Conservation (phyloP, 208 protist genomes). For the Crithidia fasciculata region DNA sequence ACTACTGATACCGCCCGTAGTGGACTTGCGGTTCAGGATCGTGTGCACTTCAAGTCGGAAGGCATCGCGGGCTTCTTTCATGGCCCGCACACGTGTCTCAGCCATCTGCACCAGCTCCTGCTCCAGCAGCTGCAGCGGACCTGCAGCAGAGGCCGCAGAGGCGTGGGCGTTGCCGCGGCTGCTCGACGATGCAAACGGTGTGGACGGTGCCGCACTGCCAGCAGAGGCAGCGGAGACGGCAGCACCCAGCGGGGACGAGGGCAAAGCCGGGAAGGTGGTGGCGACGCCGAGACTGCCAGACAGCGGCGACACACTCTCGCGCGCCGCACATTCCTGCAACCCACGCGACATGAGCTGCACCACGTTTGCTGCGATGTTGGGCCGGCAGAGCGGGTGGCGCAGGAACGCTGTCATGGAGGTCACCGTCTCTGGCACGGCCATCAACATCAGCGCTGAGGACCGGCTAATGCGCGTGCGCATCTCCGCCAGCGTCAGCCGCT, state of each 20-base stretch:
- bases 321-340: conserved; percentile 60
- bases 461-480: conserved; percentile 45
- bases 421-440: conserved; percentile 34
- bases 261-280: not conserved
- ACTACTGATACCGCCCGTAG: not conserved
- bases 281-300: not conserved
- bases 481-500: conserved; percentile 46
- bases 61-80: conserved; percentile 26
- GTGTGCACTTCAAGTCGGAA: conserved; percentile 30
- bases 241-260: not conserved
- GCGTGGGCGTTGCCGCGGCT: conserved; percentile 8
- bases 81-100: conserved; percentile 22
- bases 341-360: conserved; percentile 54
- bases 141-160: not conserved
- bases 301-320: conserved; percentile 31
- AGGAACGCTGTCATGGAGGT: conserved; percentile 52
- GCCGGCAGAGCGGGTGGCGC: conserved; percentile 49
- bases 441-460: conserved; percentile 29
- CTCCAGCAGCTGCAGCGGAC: conserved; percentile 40
- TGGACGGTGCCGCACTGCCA: not conserved
- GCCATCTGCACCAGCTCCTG: conserved; percentile 42
- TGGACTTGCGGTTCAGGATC: conserved; percentile 11
- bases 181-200: conserved; percentile 2
- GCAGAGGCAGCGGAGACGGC: too few species aligned
- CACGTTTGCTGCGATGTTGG: conserved; percentile 38